A percentile compares a stretch with the other conserved stretches of the same genome.
phyloP scores from a whole-genome alignment of 2,329 filamentous ascomycete species.

The Cyphellophora europaea region DNA sequence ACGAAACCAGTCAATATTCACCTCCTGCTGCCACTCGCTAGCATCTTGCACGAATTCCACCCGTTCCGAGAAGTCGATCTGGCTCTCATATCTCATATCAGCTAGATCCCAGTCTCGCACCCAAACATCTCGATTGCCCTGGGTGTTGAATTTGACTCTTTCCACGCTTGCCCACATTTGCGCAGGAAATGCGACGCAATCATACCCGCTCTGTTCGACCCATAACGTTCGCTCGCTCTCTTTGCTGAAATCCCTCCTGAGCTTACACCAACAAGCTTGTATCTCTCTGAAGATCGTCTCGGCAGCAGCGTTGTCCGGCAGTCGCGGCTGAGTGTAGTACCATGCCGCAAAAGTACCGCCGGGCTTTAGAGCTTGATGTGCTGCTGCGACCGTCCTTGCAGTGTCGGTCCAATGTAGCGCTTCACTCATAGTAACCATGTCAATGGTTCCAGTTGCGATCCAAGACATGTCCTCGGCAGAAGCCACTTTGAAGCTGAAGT shows the following conservation, averaged over 20 bases:
- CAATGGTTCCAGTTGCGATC: background rate
- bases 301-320: background rate
- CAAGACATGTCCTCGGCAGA: background rate
- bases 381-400: background rate
- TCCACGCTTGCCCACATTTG: background rate
- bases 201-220: background rate
- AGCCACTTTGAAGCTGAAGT: background rate
- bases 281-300: background rate
- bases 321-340: background rate
- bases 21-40: background rate
- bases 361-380: background rate
- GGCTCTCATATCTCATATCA: constrained; percentile 1
- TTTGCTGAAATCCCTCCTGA: background rate
- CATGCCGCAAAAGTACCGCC: background rate
- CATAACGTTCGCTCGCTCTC: constrained; percentile 1
- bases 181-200: background rate
- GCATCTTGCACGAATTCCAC: background rate
- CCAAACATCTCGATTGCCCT: background rate
- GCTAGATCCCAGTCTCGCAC: background rate
- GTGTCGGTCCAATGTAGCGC: background rate
- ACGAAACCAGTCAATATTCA: background rate
- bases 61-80: background rate
- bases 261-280: background rate
- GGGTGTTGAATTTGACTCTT: background rate
- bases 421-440: constrained; percentile 1